phyloP scores from a whole-genome alignment of 176 grass and related monocot species.

The Tuctoria greenei region DNA sequence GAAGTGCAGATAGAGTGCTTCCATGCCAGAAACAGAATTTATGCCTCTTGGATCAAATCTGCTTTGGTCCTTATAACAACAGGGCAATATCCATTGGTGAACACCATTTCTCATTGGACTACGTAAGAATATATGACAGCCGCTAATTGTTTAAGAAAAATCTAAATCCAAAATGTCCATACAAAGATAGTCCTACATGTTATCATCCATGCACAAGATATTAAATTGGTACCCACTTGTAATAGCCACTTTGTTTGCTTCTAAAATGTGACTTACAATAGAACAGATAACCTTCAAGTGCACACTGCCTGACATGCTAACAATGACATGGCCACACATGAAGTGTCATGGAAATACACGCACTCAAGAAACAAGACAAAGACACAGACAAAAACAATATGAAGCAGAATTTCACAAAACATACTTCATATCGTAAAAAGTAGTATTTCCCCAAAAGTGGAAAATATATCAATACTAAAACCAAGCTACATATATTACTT shows the following conservation, averaged over 20 bases:
- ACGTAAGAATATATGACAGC: neutral
- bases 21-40: neutral
- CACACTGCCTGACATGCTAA: neutral
- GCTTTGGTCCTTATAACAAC: neutral
- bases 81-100: neutral
- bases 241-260: neutral
- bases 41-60: constrained; percentile 5
- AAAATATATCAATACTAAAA: no score
- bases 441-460: neutral
- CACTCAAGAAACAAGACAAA: neutral
- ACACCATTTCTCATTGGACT: constrained; percentile 1
- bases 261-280: neutral
- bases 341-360: neutral
- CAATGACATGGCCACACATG: neutral
- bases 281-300: neutral
- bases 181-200: neutral
- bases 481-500: neutral
- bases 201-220: neutral
- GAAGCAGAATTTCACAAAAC: neutral
- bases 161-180: constrained; percentile 1
- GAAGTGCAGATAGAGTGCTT: neutral
- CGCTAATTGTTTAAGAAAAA: neutral
- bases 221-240: neutral
- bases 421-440: neutral
- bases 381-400: neutral